Evolutionary conservation across 306 rosid genomes (phyloP).

Genomic region (Parietaria judaica): DNA sequence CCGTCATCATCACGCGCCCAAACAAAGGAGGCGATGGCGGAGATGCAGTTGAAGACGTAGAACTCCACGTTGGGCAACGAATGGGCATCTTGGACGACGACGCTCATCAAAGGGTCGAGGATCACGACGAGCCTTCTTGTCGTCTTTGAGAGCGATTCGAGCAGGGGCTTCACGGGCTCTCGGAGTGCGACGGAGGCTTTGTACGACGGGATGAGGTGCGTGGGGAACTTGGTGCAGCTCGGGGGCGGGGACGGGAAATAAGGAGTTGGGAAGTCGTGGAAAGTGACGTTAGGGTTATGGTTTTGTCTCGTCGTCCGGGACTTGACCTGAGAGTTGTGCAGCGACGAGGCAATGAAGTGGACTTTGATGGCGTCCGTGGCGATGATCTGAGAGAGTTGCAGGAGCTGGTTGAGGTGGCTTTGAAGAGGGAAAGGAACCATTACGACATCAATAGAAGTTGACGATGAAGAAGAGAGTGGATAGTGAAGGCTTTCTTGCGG

Average conservation of each 20-base stretch:
- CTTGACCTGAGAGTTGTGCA: conserved; percentile 4
- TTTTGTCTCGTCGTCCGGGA: conserved; percentile 23
- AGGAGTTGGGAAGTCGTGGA: conserved; percentile 6
- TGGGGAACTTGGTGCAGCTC: neutral
- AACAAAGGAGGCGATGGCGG: neutral
- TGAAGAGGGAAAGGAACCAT: conserved; percentile 3
- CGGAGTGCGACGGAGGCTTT: neutral
- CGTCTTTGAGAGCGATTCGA: neutral
- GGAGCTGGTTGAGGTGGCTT: conserved; percentile 11
- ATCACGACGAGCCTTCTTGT: neutral
- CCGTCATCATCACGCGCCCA: neutral
- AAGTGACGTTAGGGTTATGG: neutral
- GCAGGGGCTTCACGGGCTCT: neutral
- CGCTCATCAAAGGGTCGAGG: neutral
- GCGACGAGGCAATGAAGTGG: neutral
- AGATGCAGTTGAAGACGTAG: neutral
- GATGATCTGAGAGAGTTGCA: conserved; percentile 1
- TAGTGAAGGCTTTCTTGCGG: neutral
- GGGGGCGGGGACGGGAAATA: neutral
- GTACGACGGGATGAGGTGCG: neutral
- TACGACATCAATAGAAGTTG: neutral
- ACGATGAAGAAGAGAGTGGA: no score
- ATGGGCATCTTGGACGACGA: neutral
- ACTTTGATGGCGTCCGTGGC: neutral
- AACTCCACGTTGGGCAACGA: conserved; percentile 1